Base-by-base conservation (phyloP, 2,329 filamentous ascomycete genomes). In the Trichoderma citrinoviride region DNA sequence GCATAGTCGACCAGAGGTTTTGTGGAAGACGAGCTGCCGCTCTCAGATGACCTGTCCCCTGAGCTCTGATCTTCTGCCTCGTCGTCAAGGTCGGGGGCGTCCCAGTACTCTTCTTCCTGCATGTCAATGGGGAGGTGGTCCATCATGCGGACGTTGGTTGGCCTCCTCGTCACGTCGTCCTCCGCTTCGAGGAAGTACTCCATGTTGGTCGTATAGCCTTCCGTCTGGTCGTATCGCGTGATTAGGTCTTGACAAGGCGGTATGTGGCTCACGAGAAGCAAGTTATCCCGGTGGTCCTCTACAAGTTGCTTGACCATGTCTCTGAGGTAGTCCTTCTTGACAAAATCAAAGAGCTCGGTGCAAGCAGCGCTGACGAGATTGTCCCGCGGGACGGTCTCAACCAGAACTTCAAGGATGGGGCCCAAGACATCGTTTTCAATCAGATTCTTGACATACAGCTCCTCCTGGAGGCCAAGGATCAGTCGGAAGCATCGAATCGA, bases 281-380 rank as follows among this genome's bases (percentile, higher is more conserved):
- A 76, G 72, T 89, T 90, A 15, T 94, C 90, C 23, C 93, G 87
- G 73, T 94, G 93, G 60, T 90, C 91, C 70, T 92, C 90, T 12
- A 96, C 92, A 23, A 98, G 80, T 73, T 97, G 91, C 68, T 89
- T 87, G 64, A 96, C 88, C 53, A 97, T 81, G 15, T 90, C 87
- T 75, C 93, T 96, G 71, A 93, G 84, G 63, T 88, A 88, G 71
- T 96, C 91, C 73, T 88, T 88, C 74, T 89, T 92, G 71, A 98
- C 91, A 72, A 90, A 93, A 72, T 96, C 93, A 69, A 99, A 98
- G 49, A 99, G 85, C 73, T 99, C 95, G 10, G 98, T 83, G 71
- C 92, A 97, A 8, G 93, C 94, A 0, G 94, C 98, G 76, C 95
- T 96, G 37, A 98, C 83, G 3, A 99, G 83, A 70, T 97, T 98